These are phyloP conservation scores for Zygosaccharomyces kombuchaensis DNA, from an alignment of 805 yeast genomes.

Conservation along the genomic window DNA sequence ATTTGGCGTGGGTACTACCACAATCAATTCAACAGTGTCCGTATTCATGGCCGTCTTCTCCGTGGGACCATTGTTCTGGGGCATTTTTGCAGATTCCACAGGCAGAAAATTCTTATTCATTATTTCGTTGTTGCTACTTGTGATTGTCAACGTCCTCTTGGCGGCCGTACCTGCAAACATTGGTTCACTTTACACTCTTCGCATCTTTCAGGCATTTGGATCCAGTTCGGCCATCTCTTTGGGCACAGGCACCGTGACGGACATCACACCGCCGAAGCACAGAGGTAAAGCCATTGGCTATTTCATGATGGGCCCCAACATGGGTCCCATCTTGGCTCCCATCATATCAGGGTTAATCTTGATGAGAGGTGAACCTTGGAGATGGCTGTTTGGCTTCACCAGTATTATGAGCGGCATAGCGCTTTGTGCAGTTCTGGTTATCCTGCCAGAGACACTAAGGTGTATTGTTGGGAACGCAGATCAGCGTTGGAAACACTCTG, in stretches of 20 bases:
- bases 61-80: constrained; percentile 54
- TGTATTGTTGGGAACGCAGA: constrained; percentile 55
- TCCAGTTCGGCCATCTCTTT: constrained; percentile 85
- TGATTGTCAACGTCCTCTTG: constrained; percentile 61
- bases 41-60: constrained; percentile 56
- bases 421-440: constrained; percentile 46
- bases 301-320: constrained; percentile 80
- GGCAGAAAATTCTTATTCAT: constrained; percentile 66
- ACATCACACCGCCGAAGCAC: constrained; percentile 58
- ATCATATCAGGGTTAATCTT: constrained; percentile 77
- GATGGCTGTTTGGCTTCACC: constrained; percentile 78
- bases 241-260: constrained; percentile 89
- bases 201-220: constrained; percentile 74
- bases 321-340: constrained; percentile 85
- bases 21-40: constrained; percentile 53
- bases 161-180: constrained; percentile 61
- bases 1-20: constrained; percentile 40
- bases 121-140: constrained; percentile 50
- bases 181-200: constrained; percentile 62
- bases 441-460: constrained; percentile 77
- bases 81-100: constrained; percentile 49
- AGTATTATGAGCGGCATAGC: constrained; percentile 61
- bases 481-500: constrained; percentile 25
- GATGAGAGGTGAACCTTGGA: constrained; percentile 65
- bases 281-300: constrained; percentile 82